Evolutionary conservation across 2,329 filamentous ascomycete species (phyloP).

Genomic region (Penicillium sp.): DNA sequence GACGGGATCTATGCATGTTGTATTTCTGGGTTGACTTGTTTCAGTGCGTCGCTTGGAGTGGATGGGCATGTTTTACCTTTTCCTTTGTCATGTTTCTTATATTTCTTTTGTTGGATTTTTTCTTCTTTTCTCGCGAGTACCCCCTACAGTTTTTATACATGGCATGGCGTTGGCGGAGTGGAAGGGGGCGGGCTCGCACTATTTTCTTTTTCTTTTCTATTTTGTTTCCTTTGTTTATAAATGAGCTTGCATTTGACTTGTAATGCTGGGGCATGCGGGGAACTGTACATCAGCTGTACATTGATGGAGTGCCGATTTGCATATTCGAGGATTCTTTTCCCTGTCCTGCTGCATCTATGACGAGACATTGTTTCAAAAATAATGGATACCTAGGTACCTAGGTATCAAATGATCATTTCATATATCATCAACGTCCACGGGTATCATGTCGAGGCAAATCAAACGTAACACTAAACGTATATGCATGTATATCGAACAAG

Average conservation of each 20-base stretch:
- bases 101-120: conserved; percentile 5
- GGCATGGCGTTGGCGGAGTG: conserved; percentile 20
- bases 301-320: neutral
- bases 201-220: neutral
- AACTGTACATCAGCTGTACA: conserved; percentile 5
- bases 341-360: neutral
- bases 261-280: neutral
- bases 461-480: neutral
- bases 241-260: neutral
- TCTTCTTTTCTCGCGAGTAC: conserved; percentile 20
- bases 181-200: conserved; percentile 11
- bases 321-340: neutral
- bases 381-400: too few species aligned
- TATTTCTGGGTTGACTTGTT: neutral
- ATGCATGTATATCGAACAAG: neutral
- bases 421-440: neutral
- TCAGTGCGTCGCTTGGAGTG: neutral
- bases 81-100: neutral
- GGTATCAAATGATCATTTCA: neutral
- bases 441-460: neutral
- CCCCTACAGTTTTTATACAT: conserved; percentile 20
- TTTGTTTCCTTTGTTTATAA: neutral
- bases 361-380: neutral
- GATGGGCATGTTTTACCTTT: neutral
- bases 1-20: neutral